Conservation (phyloP, 257 asterid species). For the Asclepias syriaca region DNA sequence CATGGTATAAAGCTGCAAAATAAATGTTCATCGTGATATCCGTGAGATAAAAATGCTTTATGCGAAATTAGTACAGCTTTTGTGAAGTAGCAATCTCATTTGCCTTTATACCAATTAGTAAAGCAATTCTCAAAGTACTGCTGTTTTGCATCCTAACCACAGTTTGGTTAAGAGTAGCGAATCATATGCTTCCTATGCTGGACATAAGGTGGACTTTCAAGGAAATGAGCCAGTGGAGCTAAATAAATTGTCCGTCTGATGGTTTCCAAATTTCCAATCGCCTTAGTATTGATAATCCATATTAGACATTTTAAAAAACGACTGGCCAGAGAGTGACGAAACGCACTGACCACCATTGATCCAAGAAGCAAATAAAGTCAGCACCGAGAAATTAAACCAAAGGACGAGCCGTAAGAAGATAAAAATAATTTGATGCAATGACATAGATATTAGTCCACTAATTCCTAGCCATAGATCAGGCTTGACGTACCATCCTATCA, state of each 20-base stretch:
- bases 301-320: not conserved
- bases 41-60: not conserved
- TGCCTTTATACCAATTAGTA: not conserved
- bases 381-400: not conserved
- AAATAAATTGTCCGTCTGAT: not conserved
- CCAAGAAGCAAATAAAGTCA: not conserved
- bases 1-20: not conserved
- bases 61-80: not conserved
- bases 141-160: not conserved
- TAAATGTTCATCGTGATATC: not conserved
- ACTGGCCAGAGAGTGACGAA: not conserved
- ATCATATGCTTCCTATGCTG: not conserved
- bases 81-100: not conserved
- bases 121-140: not conserved
- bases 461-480: not conserved
- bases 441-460: not conserved
- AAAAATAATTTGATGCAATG: not conserved
- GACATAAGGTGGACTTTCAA: not conserved
- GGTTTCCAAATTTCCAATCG: not conserved
- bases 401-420: not conserved
- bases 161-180: not conserved
- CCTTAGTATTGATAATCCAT: not conserved
- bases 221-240: not conserved
- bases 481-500: not conserved
- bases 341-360: not conserved